These are phyloP conservation scores for Pseudomonodictys pantanalensis DNA, from an alignment of 495 filamentous ascomycete genomes.

Conservation along the genomic window DNA sequence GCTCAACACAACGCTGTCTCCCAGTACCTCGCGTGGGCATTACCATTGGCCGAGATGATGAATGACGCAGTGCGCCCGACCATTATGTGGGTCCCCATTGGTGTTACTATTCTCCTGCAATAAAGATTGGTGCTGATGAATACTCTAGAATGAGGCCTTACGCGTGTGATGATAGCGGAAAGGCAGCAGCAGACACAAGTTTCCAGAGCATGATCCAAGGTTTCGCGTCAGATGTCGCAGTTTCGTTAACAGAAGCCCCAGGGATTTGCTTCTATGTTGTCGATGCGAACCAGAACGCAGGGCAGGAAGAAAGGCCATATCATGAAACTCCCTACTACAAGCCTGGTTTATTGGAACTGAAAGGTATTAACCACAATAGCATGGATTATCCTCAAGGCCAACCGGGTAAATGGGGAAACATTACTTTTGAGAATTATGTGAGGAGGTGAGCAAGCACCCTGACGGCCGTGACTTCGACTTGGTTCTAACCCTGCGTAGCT, in stretches of 20 bases:
- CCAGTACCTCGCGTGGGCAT: background rate
- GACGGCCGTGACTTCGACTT: background rate
- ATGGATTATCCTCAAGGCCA: background rate
- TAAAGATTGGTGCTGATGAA: background rate
- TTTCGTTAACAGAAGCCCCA: background rate
- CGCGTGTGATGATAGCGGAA: background rate
- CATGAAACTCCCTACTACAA: too few species aligned
- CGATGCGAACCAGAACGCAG: background rate
- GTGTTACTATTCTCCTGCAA: too few species aligned
- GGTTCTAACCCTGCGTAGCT: background rate
- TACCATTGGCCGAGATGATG: background rate
- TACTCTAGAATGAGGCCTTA: background rate
- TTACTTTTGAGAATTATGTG: background rate
- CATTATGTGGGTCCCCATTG: background rate
- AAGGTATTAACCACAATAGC: background rate
- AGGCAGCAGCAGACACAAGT: background rate
- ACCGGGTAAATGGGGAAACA: background rate
- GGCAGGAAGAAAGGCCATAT: too few species aligned
- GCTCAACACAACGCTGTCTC: background rate
- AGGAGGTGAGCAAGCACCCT: background rate
- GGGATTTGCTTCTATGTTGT: background rate
- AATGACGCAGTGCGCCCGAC: background rate
- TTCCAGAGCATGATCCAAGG: background rate
- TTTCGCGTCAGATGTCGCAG: background rate
- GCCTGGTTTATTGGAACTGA: background rate